Conservation (phyloP, 2,329 filamentous ascomycete species). For the Apiospora marii region DNA sequence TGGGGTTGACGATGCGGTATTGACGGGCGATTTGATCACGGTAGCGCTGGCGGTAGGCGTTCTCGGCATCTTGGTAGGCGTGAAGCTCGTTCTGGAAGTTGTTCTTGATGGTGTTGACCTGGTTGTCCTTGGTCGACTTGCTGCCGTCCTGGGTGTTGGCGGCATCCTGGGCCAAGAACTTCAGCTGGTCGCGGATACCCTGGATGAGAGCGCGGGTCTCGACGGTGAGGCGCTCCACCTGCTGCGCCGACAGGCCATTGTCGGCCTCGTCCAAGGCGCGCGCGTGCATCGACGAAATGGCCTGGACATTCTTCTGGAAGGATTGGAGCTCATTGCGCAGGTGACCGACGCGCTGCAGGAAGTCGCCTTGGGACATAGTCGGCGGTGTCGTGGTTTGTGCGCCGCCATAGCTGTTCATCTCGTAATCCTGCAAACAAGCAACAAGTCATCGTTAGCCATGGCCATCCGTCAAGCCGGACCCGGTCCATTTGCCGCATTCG, state of each 20-base stretch:
- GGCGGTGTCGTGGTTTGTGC: constrained; percentile 35
- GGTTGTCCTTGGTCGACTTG: constrained; percentile 70
- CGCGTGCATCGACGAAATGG: constrained; percentile 75
- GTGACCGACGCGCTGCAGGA: constrained; percentile 71
- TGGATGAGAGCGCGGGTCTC: constrained; percentile 77
- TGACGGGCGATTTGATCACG: constrained; percentile 82
- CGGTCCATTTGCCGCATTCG: not conserved
- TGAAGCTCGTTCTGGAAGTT: constrained; percentile 77
- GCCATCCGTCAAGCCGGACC: not conserved
- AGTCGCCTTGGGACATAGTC: constrained; percentile 69
- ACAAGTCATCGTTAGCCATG: constrained; percentile 3
- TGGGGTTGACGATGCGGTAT: constrained; percentile 82
- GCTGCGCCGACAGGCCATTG: constrained; percentile 55
- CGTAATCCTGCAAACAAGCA: constrained; percentile 45
- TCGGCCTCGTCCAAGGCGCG: constrained; percentile 74
- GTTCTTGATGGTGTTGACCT: constrained; percentile 73
- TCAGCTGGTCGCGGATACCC: constrained; percentile 82
- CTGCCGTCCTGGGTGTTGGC: constrained; percentile 65
- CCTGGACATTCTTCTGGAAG: constrained; percentile 71
- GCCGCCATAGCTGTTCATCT: constrained; percentile 60
- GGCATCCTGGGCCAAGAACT: constrained; percentile 75
- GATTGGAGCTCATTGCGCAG: constrained; percentile 73
- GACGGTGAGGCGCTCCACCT: constrained; percentile 72
- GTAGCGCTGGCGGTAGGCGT: constrained; percentile 74
- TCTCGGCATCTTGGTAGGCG: constrained; percentile 75